Base-by-base conservation (phyloP, 2,329 filamentous ascomycete species). In the Epichloe coenophiala region DNA sequence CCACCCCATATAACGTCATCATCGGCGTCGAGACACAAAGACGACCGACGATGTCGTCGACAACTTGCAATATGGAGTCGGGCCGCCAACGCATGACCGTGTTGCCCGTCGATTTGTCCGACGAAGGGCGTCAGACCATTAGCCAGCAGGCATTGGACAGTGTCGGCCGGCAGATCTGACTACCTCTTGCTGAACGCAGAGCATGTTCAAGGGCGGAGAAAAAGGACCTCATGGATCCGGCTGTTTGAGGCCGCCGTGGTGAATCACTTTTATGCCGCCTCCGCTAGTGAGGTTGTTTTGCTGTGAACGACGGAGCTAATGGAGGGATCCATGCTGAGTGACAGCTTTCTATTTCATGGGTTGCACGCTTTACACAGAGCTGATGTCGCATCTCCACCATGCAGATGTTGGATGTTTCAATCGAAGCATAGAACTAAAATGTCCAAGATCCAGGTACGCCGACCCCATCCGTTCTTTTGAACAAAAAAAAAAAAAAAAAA, bases 101-200 rank as follows among this genome's bases (percentile, higher is more conserved):
- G 37, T 61, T 77, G 17, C 74, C 73, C 0, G 63, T 77, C 1
- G 73, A 78, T 56, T 61, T 78, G 11, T 63, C 65, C 3, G 66
- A 74, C 49, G 19, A 64, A 62, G 46, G 61, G 58, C 0, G 73
- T 77, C 54, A 69, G 68, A 60, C 58, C 62, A 0, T 78, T 78
- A 58, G 72, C 75, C 60, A 68, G 27, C 59, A 71, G 56, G 62
- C 67, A 1, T 64, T 76, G 3, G 61, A 67, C 1, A 65, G 63
- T 42, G 55, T 77, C 2, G 73, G 69, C 1, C 47, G n/a, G n/a
- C n/a, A n/a, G n/a, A n/a, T n/a, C 78, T 45, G 73, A 77, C 55
- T 75, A 71, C 51, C 55, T 78, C 5, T 42, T 78, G 15, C 60
- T 78, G 27, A 77, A 77, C 51, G 75, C 75, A 0, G 75, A n/a